Evolutionary conservation across 768 basidiomycete species (phyloP).

Genomic region (Xerocomellus intermedius): DNA sequence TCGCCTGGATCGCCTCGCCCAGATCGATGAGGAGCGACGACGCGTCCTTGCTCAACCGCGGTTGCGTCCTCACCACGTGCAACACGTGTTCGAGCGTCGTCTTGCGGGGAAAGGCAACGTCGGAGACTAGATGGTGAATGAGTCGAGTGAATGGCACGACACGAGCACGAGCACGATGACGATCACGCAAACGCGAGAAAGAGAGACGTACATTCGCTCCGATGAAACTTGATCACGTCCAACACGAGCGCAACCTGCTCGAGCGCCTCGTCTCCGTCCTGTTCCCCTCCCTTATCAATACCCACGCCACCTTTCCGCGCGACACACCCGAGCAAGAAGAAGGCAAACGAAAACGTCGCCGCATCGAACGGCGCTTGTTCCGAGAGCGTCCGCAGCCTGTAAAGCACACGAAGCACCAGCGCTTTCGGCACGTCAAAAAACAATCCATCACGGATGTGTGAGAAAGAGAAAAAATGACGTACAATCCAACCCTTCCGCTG

Average conservation of each 20-base stretch:
- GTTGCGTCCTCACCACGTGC: slow-evolving; percentile 71
- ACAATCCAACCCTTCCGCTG: slow-evolving; percentile 63
- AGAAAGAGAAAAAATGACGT: background rate
- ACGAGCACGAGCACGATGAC: slow-evolving; percentile 3
- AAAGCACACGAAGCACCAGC: slow-evolving; percentile 79
- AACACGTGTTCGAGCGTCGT: slow-evolving; percentile 68
- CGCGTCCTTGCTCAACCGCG: slow-evolving; percentile 79
- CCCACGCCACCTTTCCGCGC: slow-evolving; percentile 67
- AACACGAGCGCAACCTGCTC: slow-evolving; percentile 75
- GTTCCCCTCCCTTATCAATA: slow-evolving; percentile 19
- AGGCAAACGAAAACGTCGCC: slow-evolving; percentile 80
- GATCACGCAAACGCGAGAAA: too few relatives aligned
- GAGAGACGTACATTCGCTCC: slow-evolving; percentile 26
- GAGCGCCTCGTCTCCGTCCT: slow-evolving; percentile 56
- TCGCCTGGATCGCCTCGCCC: slow-evolving; percentile 72
- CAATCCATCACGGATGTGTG: too few relatives aligned
- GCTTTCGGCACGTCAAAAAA: slow-evolving; percentile 41
- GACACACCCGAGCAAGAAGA: slow-evolving; percentile 71
- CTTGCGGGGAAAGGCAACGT: slow-evolving; percentile 70
- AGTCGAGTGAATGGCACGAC: background rate
- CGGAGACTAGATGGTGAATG: slow-evolving; percentile 49
- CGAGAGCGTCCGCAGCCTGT: slow-evolving; percentile 76
- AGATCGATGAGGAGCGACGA: slow-evolving; percentile 78
- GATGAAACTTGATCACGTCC: slow-evolving; percentile 39
- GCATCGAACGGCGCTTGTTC: slow-evolving; percentile 83